Evolutionary conservation across 306 rosid genomes (phyloP).

Genomic region (Rosa persica): DNA sequence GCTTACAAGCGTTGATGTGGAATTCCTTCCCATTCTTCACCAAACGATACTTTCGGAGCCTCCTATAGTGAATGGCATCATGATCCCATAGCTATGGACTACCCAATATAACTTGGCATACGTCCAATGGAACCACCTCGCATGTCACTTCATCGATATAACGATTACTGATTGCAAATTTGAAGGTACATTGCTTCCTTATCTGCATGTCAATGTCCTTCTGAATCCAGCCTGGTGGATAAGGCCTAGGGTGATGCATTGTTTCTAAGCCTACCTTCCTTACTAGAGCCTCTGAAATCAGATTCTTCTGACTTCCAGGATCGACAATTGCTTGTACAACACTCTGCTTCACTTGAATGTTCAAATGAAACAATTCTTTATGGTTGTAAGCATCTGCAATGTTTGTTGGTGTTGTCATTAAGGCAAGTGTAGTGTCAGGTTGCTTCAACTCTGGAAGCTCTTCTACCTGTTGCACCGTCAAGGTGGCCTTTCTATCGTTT

Average conservation of each 20-base stretch:
- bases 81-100: background rate
- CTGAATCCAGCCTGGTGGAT: background rate
- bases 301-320: conserved; percentile 2
- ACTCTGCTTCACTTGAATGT: background rate
- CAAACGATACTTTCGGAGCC: background rate
- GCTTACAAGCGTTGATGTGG: no score
- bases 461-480: conserved; percentile 4
- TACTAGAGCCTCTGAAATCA: background rate
- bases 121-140: background rate
- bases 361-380: no score
- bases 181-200: background rate
- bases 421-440: background rate
- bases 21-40: no score
- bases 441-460: conserved; percentile 4
- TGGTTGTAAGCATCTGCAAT: background rate
- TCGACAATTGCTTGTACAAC: conserved; percentile 5
- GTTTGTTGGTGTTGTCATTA: conserved; percentile 1
- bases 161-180: background rate
- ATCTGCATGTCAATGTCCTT: background rate
- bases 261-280: background rate
- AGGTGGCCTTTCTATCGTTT: background rate
- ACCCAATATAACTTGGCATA: background rate
- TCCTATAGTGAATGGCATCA: background rate
- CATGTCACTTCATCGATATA: background rate
- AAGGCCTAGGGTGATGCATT: background rate